Evolutionary conservation across 1,284 basidiomycete species (phyloP), one percentile per base, ranked within the genome.

Genomic region (Papiliotrema laurentii): DNA sequence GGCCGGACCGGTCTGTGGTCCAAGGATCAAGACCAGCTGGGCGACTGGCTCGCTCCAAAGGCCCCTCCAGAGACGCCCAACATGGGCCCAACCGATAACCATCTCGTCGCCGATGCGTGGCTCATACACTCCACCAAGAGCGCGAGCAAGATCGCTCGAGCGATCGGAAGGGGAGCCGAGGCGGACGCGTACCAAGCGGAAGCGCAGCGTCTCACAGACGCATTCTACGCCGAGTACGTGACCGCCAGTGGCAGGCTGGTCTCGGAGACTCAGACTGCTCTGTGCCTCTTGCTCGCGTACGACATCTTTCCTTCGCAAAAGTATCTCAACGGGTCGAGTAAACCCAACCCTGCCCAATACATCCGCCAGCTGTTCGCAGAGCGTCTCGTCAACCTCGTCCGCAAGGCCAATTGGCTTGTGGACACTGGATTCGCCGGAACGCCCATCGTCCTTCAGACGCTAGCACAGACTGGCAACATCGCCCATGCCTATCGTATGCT

Each of bases 401-500:
- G 53, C 10, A 51, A 54, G 51, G 53, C 46, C 10, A 28, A 24
- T 16, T 71, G 66, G 59, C 55, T 58, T 43, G 52, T 71, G 26
- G 53, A 57, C 2, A 71, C 68, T 4, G 68, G 68, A 0, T 71
- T 71, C 25, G 68, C 68, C 0, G 64, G 64, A 2, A 72, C 70
- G 11, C 68, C 69, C 0, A 50, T 64, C 39, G 58, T 72, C 22
- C 55, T 69, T 1, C 51, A 53, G 22, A 49, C 55, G 1, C 56
- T 72, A 4, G 61, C 60, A 1, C 49, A 53, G 14, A 55, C 58
- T 13, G 62, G 54, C 2, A 43, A 49, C 16, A 35, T 58, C 5
- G 55, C 60, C 4, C 36, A 63, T 13, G 70, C 70, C 6, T 72
- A 72, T 38, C 50, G 70, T 35, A 71, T 72, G 70, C 55, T 72